A percentile compares a stretch with the other conserved stretches of the same genome.
These are phyloP conservation scores for Digitaria exilis DNA, from an alignment of 202 grass and related monocot genomes.

Conservation along the genomic window DNA sequence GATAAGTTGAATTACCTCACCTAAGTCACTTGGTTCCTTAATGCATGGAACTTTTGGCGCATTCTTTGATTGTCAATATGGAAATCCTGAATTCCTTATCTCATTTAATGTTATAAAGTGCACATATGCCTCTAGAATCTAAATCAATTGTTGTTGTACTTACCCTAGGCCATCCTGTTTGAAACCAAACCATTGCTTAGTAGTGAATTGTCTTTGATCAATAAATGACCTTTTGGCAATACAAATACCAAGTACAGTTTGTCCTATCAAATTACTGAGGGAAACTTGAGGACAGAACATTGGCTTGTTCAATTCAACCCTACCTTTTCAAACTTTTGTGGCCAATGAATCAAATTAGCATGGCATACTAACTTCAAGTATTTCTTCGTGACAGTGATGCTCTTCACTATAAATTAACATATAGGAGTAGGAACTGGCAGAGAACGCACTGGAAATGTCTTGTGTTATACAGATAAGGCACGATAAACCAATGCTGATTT, in stretches of 20 bases:
- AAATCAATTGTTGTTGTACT: neutral
- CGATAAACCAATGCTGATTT: constrained; percentile 2
- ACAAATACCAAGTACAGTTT: neutral
- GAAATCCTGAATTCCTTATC: neutral
- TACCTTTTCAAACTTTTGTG: neutral
- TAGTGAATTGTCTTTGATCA: neutral
- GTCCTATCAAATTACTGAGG: neutral
- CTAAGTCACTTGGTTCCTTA: constrained; percentile 4
- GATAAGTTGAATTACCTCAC: neutral
- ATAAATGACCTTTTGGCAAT: neutral
- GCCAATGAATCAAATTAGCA: constrained; percentile 13
- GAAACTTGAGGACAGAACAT: neutral
- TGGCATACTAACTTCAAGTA: neutral
- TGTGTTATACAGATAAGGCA: neutral
- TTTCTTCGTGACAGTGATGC: neutral
- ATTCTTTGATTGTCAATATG: neutral
- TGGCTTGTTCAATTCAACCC: neutral
- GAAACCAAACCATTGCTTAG: neutral
- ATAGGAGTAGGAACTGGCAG: neutral
- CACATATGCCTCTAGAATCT: neutral
- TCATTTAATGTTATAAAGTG: neutral
- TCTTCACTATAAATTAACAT: neutral
- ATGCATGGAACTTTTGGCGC: neutral
- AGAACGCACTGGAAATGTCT: neutral
- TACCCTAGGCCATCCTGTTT: neutral